Percentiles rank a stretch among this genome's conserved stretches.
phyloP scores from a whole-genome alignment of 306 rosid species.

The Cicer chorassanicum region DNA sequence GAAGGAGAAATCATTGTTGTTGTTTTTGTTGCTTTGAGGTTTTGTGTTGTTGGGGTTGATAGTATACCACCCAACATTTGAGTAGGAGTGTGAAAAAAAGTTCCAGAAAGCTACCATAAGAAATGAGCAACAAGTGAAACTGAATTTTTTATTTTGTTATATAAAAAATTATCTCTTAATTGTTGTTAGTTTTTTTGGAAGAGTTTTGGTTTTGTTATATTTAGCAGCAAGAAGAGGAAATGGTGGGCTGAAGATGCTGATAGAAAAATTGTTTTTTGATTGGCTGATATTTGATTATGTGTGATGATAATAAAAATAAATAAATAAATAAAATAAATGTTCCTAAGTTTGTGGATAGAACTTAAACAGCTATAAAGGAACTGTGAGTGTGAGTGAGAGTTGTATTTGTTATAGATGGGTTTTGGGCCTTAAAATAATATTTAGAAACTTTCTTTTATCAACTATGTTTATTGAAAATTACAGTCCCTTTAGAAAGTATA shows the following conservation, averaged over 20 bases:
- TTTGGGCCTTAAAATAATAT: too few species aligned
- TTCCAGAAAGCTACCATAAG: conserved; percentile 39
- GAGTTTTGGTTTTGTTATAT: neutral
- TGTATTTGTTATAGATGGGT: too few species aligned
- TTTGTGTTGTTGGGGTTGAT: conserved; percentile 52
- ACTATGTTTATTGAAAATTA: too few species aligned
- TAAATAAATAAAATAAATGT: neutral
- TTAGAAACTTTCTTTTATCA: too few species aligned
- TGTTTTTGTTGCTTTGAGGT: conserved; percentile 43
- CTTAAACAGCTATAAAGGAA: neutral
- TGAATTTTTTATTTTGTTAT: neutral
- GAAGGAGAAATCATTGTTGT: conserved; percentile 44
- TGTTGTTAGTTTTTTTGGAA: conserved; percentile 22
- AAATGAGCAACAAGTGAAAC: conserved; percentile 35
- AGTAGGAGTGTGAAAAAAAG: conserved; percentile 29
- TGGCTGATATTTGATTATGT: conserved; percentile 47
- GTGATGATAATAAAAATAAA: conserved; percentile 14
- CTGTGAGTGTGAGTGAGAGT: too few species aligned
- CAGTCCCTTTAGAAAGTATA: too few species aligned
- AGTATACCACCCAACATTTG: conserved; percentile 72
- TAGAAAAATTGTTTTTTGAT: conserved; percentile 42
- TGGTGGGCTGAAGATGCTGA: conserved; percentile 30
- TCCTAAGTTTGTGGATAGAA: conserved; percentile 52
- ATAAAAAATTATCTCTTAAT: neutral
- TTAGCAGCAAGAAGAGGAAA: too few species aligned